Evolutionary conservation across 768 basidiomycete species (phyloP).

Genomic region (Trametes maxima): DNA sequence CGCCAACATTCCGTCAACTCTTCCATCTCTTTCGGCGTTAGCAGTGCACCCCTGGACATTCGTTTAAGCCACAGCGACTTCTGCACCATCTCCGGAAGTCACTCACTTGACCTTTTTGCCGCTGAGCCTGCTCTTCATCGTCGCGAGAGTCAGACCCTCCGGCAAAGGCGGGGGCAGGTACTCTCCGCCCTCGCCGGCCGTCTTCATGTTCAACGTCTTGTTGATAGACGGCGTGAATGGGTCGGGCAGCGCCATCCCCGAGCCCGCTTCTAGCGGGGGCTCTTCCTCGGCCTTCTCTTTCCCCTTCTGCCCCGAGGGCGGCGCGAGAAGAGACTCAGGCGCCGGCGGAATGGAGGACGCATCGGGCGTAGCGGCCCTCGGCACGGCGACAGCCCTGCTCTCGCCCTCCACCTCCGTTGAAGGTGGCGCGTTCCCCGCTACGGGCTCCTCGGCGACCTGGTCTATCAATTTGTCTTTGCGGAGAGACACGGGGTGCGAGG

Average conservation of each 20-base stretch:
- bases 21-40: slow-evolving; percentile 84
- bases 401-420: neutral
- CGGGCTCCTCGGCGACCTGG: slow-evolving; percentile 43
- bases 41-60: slow-evolving; percentile 58
- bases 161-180: slow-evolving; percentile 47
- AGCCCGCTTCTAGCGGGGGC: slow-evolving; percentile 16
- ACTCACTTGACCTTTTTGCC: slow-evolving; percentile 76
- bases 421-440: slow-evolving; percentile 10
- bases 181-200: slow-evolving; percentile 16
- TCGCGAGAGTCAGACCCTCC: slow-evolving; percentile 55
- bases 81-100: slow-evolving; percentile 4
- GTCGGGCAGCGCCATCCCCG: slow-evolving; percentile 43
- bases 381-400: neutral
- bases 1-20: slow-evolving; percentile 74
- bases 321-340: slow-evolving; percentile 17
- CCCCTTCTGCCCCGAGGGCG: slow-evolving; percentile 20
- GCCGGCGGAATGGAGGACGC: slow-evolving; percentile 27
- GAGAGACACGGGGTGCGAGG: slow-evolving; percentile 53
- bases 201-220: slow-evolving; percentile 48
- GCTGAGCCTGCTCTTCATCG: slow-evolving; percentile 60
- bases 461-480: slow-evolving; percentile 29
- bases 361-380: slow-evolving; percentile 22
- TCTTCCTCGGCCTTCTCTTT: slow-evolving; percentile 24
- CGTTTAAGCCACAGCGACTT: slow-evolving; percentile 16
- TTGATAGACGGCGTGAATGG: slow-evolving; percentile 72